These are phyloP conservation scores for Pholiota adiposa DNA, from an alignment of 1,284 basidiomycete species.

Conservation along the genomic window DNA sequence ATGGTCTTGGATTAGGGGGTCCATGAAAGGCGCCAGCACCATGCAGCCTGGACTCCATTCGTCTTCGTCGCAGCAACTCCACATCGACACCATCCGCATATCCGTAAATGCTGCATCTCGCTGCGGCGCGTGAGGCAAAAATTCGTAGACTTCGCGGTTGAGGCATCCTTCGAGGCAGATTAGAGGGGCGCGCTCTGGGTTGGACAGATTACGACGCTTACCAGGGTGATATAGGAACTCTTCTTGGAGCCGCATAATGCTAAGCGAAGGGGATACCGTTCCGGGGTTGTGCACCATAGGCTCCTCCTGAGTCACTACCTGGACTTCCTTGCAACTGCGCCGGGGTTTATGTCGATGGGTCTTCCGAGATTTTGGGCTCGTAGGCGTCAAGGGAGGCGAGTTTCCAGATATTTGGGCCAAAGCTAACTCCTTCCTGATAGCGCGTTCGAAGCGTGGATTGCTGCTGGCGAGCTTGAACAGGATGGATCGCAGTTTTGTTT, in stretches of 20 bases:
- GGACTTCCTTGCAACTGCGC: constrained; percentile 15
- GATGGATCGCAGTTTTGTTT: not conserved
- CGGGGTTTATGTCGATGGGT: constrained; percentile 14
- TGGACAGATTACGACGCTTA: constrained; percentile 20
- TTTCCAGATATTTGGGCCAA: constrained; percentile 13
- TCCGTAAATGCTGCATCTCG: constrained; percentile 33
- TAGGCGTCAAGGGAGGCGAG: constrained; percentile 23
- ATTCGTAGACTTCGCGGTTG: constrained; percentile 41
- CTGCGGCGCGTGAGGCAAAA: constrained; percentile 37
- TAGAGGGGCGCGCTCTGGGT: no score
- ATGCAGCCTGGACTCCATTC: constrained; percentile 38
- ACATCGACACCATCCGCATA: constrained; percentile 41
- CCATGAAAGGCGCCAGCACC: constrained; percentile 7
- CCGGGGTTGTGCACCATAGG: not conserved
- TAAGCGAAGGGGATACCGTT: not conserved
- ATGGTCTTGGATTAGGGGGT: constrained; percentile 4
- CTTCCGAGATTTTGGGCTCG: constrained; percentile 14
- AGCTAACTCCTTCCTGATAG: constrained; percentile 36
- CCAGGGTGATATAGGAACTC: constrained; percentile 39
- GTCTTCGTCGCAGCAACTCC: constrained; percentile 48
- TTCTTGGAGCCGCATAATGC: constrained; percentile 7
- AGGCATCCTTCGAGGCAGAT: constrained; percentile 39
- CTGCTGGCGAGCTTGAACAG: not conserved
- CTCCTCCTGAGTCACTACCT: constrained; percentile 13
- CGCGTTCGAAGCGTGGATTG: constrained; percentile 35